Base-by-base conservation (phyloP, 1,284 basidiomycete genomes). In the Apiotrichum montevideense region DNA sequence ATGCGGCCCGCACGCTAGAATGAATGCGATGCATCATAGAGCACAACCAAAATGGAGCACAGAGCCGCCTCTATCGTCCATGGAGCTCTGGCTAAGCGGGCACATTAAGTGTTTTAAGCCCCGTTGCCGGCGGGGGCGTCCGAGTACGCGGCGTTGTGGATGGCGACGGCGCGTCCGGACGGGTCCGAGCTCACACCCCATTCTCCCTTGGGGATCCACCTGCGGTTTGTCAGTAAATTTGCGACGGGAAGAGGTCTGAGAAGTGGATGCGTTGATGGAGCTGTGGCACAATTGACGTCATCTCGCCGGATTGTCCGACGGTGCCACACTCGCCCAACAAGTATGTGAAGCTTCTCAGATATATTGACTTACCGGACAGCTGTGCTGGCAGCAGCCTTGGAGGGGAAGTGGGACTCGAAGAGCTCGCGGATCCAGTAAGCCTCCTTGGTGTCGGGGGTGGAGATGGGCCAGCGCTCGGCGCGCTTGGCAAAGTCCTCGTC, bases 161-260 rank as follows among this genome's bases (percentile, higher is more conserved):
- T 98, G 73, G 85, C 87, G 70, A 98, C 95, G 63, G 89, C 90
- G 55, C 96, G 83, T 46, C 96, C 96, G 62, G 90, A 95, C 39
- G 96, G 96, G 77, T 99, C 96, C 35, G 88, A 79, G 3, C 89
- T 82, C 71, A 96, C 97, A 55, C 95, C 95, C 95, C 95, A 98
- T 74, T 98, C 95, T 52, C 87, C 88, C 66, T 91, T 85, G 44
- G 90, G 92, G 72, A 94, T 86, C 91, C 90, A 94, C 63, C 87
- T 87, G 29, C 29, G 73, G 6, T 6, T 11, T 4, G 45, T 46
- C 7, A 46, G 45, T 4, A 45, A 4, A 13, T 10, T 13, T 46
- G 6, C 33, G 11, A 45, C 7, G 33, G 34, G 40, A 8, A n/a
- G 15, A 11, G n/a, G 9, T 35, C 29, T 44, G 49, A 29, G 29